A percentile compares a stretch with the other conserved stretches of the same genome.
These are phyloP conservation scores for Salix brachista DNA, from an alignment of 345 rosid species.

Conservation along the genomic window DNA sequence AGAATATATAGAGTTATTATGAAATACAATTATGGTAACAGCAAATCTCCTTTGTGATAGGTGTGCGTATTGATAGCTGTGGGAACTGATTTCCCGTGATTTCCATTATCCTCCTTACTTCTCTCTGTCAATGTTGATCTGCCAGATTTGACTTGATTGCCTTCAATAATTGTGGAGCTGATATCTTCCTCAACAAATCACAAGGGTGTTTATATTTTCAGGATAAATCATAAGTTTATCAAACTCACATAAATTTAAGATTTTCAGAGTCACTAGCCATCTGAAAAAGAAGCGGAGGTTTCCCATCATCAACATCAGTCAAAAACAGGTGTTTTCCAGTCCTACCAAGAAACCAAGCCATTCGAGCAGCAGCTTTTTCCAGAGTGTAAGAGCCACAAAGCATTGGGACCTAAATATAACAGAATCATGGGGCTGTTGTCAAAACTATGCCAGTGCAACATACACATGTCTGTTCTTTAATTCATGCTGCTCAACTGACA, in stretches of 20 bases:
- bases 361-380: conserved; percentile 55
- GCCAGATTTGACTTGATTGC: too few relatives aligned
- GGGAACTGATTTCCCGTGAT: too few relatives aligned
- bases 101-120: too few relatives aligned
- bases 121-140: too few relatives aligned
- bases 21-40: too few relatives aligned
- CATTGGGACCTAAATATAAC: conserved; percentile 54
- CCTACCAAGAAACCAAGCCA: conserved; percentile 69
- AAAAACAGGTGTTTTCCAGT: conserved; percentile 81
- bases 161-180: too few relatives aligned
- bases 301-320: conserved; percentile 52
- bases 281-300: conserved; percentile 71
- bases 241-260: conserved; percentile 78
- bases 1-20: too few relatives aligned
- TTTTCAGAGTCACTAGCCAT: conserved; percentile 64
- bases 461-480: too few relatives aligned
- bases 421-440: background rate
- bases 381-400: conserved; percentile 58
- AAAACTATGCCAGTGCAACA: background rate
- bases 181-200: too few relatives aligned
- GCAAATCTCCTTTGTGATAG: too few relatives aligned
- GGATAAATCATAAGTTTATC: conserved; percentile 4
- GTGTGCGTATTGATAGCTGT: too few relatives aligned
- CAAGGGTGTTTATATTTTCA: background rate
- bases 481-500: too few relatives aligned